Conservation (phyloP, 345 rosid species). For the Corymbia maculata region DNA sequence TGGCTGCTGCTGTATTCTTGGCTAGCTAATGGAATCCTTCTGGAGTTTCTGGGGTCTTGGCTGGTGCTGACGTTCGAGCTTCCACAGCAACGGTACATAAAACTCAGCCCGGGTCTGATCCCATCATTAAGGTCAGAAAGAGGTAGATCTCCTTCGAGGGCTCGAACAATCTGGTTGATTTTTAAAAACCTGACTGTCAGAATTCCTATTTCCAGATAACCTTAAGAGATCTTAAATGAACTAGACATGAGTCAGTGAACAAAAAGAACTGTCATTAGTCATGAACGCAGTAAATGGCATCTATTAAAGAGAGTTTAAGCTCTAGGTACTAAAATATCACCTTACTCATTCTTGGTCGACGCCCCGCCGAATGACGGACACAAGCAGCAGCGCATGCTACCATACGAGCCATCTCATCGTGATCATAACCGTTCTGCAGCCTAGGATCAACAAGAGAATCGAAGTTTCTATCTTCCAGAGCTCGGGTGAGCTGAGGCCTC, state of each 20-base stretch:
- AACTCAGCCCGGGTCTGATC: conserved; percentile 36
- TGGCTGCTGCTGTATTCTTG: conserved; percentile 67
- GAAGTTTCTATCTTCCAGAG: conserved; percentile 51
- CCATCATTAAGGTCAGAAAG: conserved; percentile 67
- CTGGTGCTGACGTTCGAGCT: conserved; percentile 13
- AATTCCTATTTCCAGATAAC: neutral
- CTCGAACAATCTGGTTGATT: conserved; percentile 57
- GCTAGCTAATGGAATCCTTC: conserved; percentile 58
- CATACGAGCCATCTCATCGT: conserved; percentile 74
- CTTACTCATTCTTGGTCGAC: conserved; percentile 86
- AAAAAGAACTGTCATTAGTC: neutral
- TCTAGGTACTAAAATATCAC: conserved; percentile 8
- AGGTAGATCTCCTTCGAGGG: conserved; percentile 72
- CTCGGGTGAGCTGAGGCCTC: conserved; percentile 59
- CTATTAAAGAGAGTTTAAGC: neutral
- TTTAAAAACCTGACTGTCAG: too few species aligned
- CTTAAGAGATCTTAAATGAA: neutral
- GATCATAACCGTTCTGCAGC: conserved; percentile 43
- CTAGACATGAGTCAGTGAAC: neutral
- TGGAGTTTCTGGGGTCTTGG: conserved; percentile 66
- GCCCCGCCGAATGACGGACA: conserved; percentile 66
- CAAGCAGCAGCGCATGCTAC: conserved; percentile 83
- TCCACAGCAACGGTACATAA: too few species aligned
- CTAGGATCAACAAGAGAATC: conserved; percentile 48
- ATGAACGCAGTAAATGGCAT: neutral